A percentile compares a stretch with the other conserved stretches of the same genome.
Evolutionary conservation across 345 rosid genomes (phyloP).

Genomic region (Brassica juncea): DNA sequence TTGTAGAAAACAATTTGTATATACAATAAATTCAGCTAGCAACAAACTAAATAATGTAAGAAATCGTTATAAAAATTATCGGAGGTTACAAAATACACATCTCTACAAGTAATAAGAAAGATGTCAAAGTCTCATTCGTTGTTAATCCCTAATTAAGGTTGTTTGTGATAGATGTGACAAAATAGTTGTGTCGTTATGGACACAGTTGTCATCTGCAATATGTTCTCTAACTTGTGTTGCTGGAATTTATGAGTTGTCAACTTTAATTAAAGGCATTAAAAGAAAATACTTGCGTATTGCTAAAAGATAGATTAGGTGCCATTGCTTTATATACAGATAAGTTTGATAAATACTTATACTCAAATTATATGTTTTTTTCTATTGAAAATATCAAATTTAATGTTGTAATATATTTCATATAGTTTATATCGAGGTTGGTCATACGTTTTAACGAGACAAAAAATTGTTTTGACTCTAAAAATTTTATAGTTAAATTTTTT

Average conservation of each 20-base stretch:
- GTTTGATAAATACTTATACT: not conserved
- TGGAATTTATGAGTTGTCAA: not conserved
- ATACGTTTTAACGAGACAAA: not conserved
- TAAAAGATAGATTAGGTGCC: not conserved
- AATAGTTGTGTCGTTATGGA: slow-evolving; percentile 6
- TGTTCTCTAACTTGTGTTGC: not conserved
- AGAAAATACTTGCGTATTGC: not conserved
- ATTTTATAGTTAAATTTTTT: not conserved
- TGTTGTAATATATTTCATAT: not conserved
- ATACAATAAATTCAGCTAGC: not conserved
- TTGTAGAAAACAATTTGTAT: not conserved
- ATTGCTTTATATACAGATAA: not conserved
- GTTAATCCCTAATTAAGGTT: not conserved
- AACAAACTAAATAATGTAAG: not conserved
- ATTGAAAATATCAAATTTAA: no score
- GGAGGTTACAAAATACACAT: not conserved
- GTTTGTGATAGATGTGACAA: not conserved
- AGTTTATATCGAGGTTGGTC: not conserved
- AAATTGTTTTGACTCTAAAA: not conserved
- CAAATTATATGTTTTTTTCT: not conserved
- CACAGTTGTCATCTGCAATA: not conserved
- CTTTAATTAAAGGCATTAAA: not conserved
- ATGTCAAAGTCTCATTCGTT: not conserved
- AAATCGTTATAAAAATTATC: not conserved
- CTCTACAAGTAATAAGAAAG: not conserved